Base-by-base conservation (phyloP, 1,284 basidiomycete species). In the Kalmanozyma brasiliensis region DNA sequence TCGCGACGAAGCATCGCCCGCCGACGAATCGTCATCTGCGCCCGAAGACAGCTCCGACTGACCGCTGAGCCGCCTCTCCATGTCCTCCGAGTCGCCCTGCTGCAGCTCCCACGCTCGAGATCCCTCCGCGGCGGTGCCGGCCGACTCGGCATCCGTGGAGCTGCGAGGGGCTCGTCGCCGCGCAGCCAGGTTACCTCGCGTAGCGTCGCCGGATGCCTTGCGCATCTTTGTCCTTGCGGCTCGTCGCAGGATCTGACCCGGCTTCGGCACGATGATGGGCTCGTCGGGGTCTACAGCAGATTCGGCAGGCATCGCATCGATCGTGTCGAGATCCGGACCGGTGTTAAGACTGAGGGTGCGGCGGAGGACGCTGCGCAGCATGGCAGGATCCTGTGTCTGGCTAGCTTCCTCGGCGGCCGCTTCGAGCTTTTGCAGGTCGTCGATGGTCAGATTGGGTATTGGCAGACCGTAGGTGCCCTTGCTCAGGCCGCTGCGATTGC, bases 181-280 rank as follows among this genome's bases (percentile, higher is more conserved):
- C 9, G 66, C 49, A 32, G 66, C 66, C 8, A 64, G 41, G 45
- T 60, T 69, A 16, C 56, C 61, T 22, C 60, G 29, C 1, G 88
- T 89, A 5, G 88, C 89, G 80, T 91, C 92, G 19, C 89, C 90
- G 13, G 88, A 88, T n/a, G 89, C 86, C 84, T 97, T 98, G 52
- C 95, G 89, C 77, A 97, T 96, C 85, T 94, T 94, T 3, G 95
- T 98, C 19, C 94, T 89, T 8, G 93, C 93, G 11, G 93, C 89
- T 41, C 95, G 89, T 26, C 93, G 91, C 13, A 98, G 86, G 74
- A 94, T 93, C 81, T 90, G 90, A 13, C 91, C 91, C 1, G 92
- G 92, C 42, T 89, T 89, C 30, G 91, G 92, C 6, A 94, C 88
- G 59, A 96, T 90, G 74, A 96, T 91, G 23, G 94, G 94, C 22